Evolutionary conservation across 306 rosid genomes (phyloP).

Genomic region (Spatholobus suberectus): DNA sequence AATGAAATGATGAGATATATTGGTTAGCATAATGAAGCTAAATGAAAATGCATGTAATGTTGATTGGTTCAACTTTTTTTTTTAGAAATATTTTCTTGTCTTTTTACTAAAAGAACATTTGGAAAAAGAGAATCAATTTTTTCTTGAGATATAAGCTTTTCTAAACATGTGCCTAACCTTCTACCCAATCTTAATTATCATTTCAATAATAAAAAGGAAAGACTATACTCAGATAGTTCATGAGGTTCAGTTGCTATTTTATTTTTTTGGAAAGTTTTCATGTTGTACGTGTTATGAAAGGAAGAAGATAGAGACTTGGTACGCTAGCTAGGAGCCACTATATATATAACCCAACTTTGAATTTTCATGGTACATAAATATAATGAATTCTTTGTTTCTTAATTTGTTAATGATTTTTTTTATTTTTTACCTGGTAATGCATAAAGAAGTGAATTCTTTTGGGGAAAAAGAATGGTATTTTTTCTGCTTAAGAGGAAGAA

Average conservation of each 20-base stretch:
- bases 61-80: neutral
- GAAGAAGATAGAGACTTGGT: neutral
- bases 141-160: neutral
- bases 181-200: neutral
- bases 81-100: neutral
- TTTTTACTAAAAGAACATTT: neutral
- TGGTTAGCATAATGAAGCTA: neutral
- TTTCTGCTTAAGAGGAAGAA: constrained; percentile 84
- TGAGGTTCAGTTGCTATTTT: neutral
- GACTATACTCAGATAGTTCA: neutral
- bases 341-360: too few relatives aligned
- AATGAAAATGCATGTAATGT: neutral
- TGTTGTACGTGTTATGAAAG: neutral
- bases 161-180: neutral
- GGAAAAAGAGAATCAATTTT: neutral
- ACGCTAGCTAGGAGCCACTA: neutral
- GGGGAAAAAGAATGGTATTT: constrained; percentile 75
- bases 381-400: too few relatives aligned
- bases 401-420: neutral
- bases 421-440: neutral
- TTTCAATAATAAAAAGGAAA: neutral
- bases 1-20: neutral
- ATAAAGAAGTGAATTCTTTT: constrained; percentile 50
- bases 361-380: too few relatives aligned
- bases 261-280: neutral